Percentiles rank a stretch among this genome's conserved stretches.
Evolutionary conservation across 371 early-diverging fungal species (phyloP).

Genomic region (Rhizomucor miehei): DNA sequence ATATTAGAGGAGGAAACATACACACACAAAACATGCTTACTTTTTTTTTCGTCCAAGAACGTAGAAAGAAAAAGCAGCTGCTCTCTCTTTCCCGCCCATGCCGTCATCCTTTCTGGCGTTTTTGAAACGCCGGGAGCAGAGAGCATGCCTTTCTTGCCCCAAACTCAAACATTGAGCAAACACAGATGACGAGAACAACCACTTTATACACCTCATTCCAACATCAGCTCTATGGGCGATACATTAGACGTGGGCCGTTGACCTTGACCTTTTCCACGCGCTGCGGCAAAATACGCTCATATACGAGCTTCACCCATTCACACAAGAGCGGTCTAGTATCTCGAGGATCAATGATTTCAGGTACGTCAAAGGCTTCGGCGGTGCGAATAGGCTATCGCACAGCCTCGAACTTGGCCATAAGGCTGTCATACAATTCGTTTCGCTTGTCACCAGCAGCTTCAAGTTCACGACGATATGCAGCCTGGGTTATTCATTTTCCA

Average conservation of each 20-base stretch:
- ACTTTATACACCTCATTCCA: too few species aligned
- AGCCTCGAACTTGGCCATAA: constrained; percentile 40
- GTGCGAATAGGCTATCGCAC: constrained; percentile 43
- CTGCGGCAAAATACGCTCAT: constrained; percentile 37
- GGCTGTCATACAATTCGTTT: constrained; percentile 32
- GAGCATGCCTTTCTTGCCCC: too few species aligned
- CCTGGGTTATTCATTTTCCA: constrained; percentile 17
- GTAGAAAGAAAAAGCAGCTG: too few species aligned
- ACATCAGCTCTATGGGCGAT: constrained; percentile 34
- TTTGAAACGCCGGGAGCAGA: too few species aligned
- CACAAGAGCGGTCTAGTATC: constrained; percentile 39
- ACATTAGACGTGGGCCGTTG: constrained; percentile 32
- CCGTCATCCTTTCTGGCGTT: too few species aligned
- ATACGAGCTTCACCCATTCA: constrained; percentile 44
- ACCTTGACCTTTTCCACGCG: constrained; percentile 32
- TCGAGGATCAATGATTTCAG: constrained; percentile 49
- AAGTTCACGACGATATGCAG: constrained; percentile 39
- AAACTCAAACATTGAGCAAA: too few species aligned
- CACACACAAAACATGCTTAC: too few species aligned
- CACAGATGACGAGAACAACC: too few species aligned
- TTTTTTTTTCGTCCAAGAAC: too few species aligned
- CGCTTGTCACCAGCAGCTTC: constrained; percentile 47
- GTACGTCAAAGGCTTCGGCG: constrained; percentile 45
- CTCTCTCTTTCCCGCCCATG: too few species aligned
- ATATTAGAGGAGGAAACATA: too few species aligned